A percentile compares a stretch with the other conserved stretches of the same genome.
Conservation (phyloP, 2,329 filamentous ascomycete genomes). For the Monilinia laxa region DNA sequence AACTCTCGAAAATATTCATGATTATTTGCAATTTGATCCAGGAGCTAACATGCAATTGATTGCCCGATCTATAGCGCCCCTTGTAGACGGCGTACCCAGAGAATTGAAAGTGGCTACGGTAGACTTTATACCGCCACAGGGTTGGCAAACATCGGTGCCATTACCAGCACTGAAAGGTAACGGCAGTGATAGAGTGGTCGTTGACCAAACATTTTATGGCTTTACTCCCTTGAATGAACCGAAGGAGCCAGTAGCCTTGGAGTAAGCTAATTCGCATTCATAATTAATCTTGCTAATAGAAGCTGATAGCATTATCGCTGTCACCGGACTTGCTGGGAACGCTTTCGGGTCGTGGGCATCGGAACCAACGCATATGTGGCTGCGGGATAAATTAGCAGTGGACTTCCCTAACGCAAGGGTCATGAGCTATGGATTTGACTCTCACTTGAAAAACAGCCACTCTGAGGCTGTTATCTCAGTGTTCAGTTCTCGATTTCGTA, state of each 20-base stretch:
- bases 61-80: conserved; percentile 18
- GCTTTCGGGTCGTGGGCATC: conserved; percentile 43
- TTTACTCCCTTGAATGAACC: conserved; percentile 22
- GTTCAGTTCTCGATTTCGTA: conserved; percentile 21
- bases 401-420: conserved; percentile 39
- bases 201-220: conserved; percentile 23
- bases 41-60: conserved; percentile 6
- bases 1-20: conserved; percentile 16
- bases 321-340: conserved; percentile 46
- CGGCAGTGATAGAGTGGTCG: conserved; percentile 14
- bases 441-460: conserved; percentile 30
- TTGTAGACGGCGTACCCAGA: conserved; percentile 4
- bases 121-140: conserved; percentile 19
- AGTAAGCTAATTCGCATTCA: conserved; percentile 7
- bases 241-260: conserved; percentile 9
- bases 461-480: conserved; percentile 18
- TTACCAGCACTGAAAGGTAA: conserved; percentile 16
- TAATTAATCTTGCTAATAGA: not conserved
- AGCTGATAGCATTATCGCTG: conserved; percentile 39
- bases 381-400: conserved; percentile 42
- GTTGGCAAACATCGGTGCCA: conserved; percentile 15
- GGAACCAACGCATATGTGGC: conserved; percentile 41
- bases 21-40: conserved; percentile 19
- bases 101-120: conserved; percentile 21
- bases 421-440: conserved; percentile 41